Evolutionary conservation across 257 asterid species (phyloP).

Genomic region (Solanum habrochaites): DNA sequence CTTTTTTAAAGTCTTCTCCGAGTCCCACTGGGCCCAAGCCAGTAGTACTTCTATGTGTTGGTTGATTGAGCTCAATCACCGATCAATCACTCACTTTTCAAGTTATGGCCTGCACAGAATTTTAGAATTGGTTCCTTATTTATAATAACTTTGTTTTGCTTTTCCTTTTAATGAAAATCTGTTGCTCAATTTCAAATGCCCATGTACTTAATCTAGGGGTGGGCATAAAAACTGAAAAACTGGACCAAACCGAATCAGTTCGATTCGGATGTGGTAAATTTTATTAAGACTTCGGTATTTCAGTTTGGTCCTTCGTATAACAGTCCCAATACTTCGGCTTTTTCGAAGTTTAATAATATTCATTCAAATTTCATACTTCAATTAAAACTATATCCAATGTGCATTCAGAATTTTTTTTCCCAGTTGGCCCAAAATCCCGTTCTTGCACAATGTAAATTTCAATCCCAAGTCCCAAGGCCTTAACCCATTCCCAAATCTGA

Average conservation of each 20-base stretch:
- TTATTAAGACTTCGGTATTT: too few relatives aligned
- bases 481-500: neutral
- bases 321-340: neutral
- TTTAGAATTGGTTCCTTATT: neutral
- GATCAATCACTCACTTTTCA: neutral
- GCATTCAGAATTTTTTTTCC: neutral
- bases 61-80: neutral
- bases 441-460: neutral
- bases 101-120: neutral
- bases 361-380: neutral
- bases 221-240: too few relatives aligned
- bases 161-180: neutral
- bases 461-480: neutral
- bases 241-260: neutral
- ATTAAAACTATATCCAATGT: neutral
- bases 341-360: too few relatives aligned
- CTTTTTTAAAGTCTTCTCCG: neutral
- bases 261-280: neutral
- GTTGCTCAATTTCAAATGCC: neutral
- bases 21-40: neutral
- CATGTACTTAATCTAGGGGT: neutral
- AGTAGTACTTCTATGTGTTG: neutral
- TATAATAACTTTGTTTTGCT: neutral
- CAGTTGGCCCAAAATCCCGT: neutral
- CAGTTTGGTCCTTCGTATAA: neutral